phyloP scores from a whole-genome alignment of 2,329 filamentous ascomycete species.

The Tolypocladium endophyticum region DNA sequence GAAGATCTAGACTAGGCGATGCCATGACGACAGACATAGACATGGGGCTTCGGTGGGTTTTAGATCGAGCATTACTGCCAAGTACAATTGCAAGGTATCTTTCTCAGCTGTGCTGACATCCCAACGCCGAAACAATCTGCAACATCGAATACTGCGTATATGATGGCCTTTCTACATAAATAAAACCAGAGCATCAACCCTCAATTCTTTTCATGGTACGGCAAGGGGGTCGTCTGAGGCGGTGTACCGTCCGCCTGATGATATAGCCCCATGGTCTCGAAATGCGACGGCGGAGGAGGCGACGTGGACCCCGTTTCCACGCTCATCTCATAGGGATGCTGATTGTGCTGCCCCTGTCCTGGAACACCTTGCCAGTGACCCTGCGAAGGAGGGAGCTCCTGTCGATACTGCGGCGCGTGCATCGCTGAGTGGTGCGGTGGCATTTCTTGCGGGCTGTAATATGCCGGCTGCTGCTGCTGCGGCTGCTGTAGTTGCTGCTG shows the following conservation, averaged over 20 bases:
- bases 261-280: constrained; percentile 18
- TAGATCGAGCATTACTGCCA: neutral
- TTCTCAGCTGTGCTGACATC: neutral
- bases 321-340: neutral
- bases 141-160: neutral
- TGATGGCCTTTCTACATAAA: neutral
- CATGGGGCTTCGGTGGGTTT: neutral
- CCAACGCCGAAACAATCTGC: neutral
- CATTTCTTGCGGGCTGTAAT: constrained; percentile 1
- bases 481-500: too few species aligned
- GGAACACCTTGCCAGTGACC: neutral
- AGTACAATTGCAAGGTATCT: neutral
- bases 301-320: neutral
- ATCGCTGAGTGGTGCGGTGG: neutral
- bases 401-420: neutral
- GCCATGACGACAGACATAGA: neutral
- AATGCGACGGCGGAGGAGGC: constrained; percentile 13
- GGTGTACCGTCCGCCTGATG: constrained; percentile 20
- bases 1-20: constrained; percentile 21
- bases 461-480: neutral
- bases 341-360: neutral
- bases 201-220: constrained; percentile 13
- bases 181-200: neutral
- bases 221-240: constrained; percentile 7
- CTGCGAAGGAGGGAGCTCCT: neutral